These are phyloP conservation scores for Hanseniaspora jakobsenii DNA, from an alignment of 805 yeast species.

Conservation along the genomic window DNA sequence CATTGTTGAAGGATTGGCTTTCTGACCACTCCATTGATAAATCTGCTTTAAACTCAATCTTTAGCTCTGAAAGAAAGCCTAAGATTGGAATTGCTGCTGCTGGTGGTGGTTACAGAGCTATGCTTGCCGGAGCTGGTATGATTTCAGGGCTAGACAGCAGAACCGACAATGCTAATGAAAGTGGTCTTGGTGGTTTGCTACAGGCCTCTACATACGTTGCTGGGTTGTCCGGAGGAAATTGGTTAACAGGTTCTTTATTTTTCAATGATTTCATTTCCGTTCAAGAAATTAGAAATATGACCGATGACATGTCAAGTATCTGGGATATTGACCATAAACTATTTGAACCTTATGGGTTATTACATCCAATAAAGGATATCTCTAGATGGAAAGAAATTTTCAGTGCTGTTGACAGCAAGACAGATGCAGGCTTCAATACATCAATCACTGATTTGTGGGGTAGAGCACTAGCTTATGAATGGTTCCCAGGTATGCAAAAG, in stretches of 20 bases:
- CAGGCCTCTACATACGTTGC: constrained; percentile 59
- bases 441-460: constrained; percentile 74
- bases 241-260: constrained; percentile 61
- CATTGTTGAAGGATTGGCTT: constrained; percentile 36
- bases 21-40: constrained; percentile 44
- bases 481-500: constrained; percentile 47
- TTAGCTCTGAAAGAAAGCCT: neutral
- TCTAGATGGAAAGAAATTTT: constrained; percentile 43
- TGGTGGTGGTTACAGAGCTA: constrained; percentile 85
- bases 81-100: constrained; percentile 46
- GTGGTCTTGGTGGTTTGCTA: constrained; percentile 63
- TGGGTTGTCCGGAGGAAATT: constrained; percentile 75
- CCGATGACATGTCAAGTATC: constrained; percentile 29
- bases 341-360: constrained; percentile 48
- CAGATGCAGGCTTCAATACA: constrained; percentile 52
- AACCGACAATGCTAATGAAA: constrained; percentile 41
- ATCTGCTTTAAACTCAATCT: constrained; percentile 11
- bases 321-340: constrained; percentile 64
- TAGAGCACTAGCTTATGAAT: constrained; percentile 58
- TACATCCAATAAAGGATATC: constrained; percentile 22
- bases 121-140: constrained; percentile 74
- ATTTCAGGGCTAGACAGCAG: constrained; percentile 66
- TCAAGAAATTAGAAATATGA: constrained; percentile 38
- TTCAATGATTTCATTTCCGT: constrained; percentile 63
- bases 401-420: constrained; percentile 39